Percentiles rank a stretch among this genome's conserved stretches.
Evolutionary conservation across 495 filamentous ascomycete genomes (phyloP).

Genomic region (Aspergillus ostianus): DNA sequence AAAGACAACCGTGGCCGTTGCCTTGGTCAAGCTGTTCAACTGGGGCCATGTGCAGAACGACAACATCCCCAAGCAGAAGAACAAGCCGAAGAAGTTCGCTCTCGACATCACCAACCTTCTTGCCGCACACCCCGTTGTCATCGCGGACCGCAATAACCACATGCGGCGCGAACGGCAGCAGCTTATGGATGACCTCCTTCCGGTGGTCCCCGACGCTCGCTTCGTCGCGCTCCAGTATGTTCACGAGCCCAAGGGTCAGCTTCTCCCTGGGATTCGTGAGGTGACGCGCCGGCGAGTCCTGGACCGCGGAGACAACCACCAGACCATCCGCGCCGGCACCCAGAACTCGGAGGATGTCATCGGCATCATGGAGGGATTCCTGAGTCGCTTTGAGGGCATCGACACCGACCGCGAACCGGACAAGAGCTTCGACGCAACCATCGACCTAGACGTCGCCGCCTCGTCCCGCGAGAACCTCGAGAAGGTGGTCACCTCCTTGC

Average conservation of each 20-base stretch:
- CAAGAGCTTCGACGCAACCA: slow-evolving; percentile 72
- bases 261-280: slow-evolving; percentile 61
- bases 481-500: slow-evolving; percentile 66
- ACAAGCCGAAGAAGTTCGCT: slow-evolving; percentile 71
- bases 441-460: slow-evolving; percentile 75
- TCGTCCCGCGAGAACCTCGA: slow-evolving; percentile 86
- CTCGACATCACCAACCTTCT: slow-evolving; percentile 61
- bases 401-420: slow-evolving; percentile 66
- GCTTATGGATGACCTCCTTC: slow-evolving; percentile 73
- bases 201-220: slow-evolving; percentile 55
- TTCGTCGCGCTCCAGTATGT: slow-evolving; percentile 93
- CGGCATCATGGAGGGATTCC: slow-evolving; percentile 94
- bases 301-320: slow-evolving; percentile 89
- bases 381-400: slow-evolving; percentile 77
- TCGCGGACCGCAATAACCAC: slow-evolving; percentile 94
- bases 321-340: slow-evolving; percentile 84
- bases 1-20: slow-evolving; percentile 89
- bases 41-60: slow-evolving; percentile 98
- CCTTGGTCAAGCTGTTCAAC: slow-evolving; percentile 76
- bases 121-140: slow-evolving; percentile 63
- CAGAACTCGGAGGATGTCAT: slow-evolving; percentile 66
- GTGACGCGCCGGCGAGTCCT: slow-evolving; percentile 80
- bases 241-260: slow-evolving; percentile 62
- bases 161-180: slow-evolving; percentile 82
- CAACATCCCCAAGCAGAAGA: slow-evolving; percentile 76